phyloP scores from a whole-genome alignment of 352 stramenopile species.

The Globisporangium acanthophoron region DNA sequence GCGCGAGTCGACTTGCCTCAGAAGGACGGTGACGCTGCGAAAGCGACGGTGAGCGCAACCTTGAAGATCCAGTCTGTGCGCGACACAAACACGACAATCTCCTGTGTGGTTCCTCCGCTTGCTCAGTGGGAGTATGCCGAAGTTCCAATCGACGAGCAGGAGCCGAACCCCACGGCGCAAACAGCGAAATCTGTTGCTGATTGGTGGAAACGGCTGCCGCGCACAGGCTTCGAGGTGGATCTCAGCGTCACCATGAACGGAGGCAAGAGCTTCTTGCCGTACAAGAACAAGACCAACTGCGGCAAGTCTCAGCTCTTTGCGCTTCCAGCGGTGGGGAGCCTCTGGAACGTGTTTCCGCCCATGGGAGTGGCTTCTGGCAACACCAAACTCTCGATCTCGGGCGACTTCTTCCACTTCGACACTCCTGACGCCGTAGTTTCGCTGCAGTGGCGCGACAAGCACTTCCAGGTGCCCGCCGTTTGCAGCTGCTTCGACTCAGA shows the following conservation, averaged over 20 bases:
- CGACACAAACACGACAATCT: constrained; percentile 16
- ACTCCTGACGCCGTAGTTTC: constrained; percentile 42
- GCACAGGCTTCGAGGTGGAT: constrained; percentile 22
- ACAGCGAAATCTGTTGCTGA: constrained; percentile 1
- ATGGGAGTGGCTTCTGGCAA: constrained; percentile 32
- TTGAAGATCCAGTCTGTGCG: constrained; percentile 23
- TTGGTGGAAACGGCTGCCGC: constrained; percentile 33
- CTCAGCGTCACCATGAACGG: constrained; percentile 50
- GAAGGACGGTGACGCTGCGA: constrained; percentile 4
- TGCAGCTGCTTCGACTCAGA: constrained; percentile 16
- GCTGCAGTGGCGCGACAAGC: constrained; percentile 38
- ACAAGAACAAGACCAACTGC: constrained; percentile 7
- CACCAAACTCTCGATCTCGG: constrained; percentile 41
- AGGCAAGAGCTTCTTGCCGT: constrained; percentile 26
- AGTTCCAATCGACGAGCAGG: constrained; percentile 4
- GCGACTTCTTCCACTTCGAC: constrained; percentile 55
- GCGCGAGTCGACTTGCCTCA: constrained; percentile 7
- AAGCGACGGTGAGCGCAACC: constrained; percentile 11
- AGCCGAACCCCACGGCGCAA: not conserved
- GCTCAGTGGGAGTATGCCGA: constrained; percentile 28
- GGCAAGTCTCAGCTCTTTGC: constrained; percentile 19
- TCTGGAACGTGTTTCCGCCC: constrained; percentile 33
- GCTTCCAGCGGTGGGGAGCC: constrained; percentile 20
- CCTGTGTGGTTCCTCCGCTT: constrained; percentile 33
- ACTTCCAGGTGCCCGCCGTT: constrained; percentile 21